Percentiles rank a stretch among this genome's conserved stretches.
Evolutionary conservation across 2,329 filamentous ascomycete genomes (phyloP).

Genomic region (Pseudomassariella vexata): DNA sequence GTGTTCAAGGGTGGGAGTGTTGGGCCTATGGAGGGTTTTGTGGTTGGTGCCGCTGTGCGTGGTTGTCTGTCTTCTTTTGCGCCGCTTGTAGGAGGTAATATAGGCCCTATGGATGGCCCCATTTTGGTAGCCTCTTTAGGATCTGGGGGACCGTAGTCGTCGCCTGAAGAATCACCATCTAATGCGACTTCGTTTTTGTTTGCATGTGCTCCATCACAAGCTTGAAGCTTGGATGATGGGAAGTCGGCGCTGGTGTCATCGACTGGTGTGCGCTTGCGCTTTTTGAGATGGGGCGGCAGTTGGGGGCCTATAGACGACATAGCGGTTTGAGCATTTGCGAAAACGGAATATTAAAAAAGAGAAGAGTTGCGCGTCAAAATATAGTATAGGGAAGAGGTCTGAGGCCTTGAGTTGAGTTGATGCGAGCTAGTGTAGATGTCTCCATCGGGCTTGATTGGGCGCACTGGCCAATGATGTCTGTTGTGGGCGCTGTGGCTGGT

Average conservation of each 20-base stretch:
- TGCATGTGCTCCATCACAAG: slow-evolving; percentile 33
- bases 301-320: slow-evolving; percentile 69
- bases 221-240: slow-evolving; percentile 38
- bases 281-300: slow-evolving; percentile 61
- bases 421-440: too few relatives aligned
- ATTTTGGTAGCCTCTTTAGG: slow-evolving; percentile 11
- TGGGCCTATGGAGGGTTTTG: slow-evolving; percentile 4
- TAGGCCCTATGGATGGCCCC: slow-evolving; percentile 18
- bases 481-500: too few relatives aligned
- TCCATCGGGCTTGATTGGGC: too few relatives aligned
- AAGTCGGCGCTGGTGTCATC: slow-evolving; percentile 30
- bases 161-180: slow-evolving; percentile 34
- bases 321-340: too few relatives aligned
- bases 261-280: slow-evolving; percentile 52
- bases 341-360: too few relatives aligned
- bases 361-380: too few relatives aligned
- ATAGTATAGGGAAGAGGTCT: too few relatives aligned
- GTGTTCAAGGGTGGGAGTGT: slow-evolving; percentile 17
- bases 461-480: slow-evolving; percentile 10
- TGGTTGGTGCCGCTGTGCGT: too few relatives aligned
- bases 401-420: too few relatives aligned
- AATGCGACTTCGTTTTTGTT: slow-evolving; percentile 45
- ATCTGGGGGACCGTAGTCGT: slow-evolving; percentile 34
- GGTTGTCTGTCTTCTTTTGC: too few relatives aligned
- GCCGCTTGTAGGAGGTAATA: slow-evolving; percentile 11